Evolutionary conservation across 257 asterid genomes (phyloP).

Genomic region (Rehmannia glutinosa): DNA sequence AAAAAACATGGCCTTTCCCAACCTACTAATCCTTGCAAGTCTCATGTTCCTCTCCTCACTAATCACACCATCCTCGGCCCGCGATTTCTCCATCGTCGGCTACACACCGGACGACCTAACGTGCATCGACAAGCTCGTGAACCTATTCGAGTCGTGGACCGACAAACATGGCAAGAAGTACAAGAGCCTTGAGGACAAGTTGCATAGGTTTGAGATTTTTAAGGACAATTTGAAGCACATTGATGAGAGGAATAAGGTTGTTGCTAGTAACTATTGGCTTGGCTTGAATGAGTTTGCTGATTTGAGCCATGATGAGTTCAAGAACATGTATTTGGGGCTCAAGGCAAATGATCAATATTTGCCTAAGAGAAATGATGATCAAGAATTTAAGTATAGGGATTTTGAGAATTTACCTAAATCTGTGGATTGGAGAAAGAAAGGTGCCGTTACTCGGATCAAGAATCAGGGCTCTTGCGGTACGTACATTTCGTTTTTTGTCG

Average conservation of each 20-base stretch:
- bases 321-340: conserved; percentile 45
- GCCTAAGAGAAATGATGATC: conserved; percentile 16
- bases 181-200: conserved; percentile 51
- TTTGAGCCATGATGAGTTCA: conserved; percentile 69
- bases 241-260: conserved; percentile 49
- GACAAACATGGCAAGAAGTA: conserved; percentile 50
- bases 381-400: conserved; percentile 41
- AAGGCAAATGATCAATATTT: conserved; percentile 27
- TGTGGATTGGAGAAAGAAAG: conserved; percentile 71
- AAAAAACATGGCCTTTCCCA: conserved; percentile 32
- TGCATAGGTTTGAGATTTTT: conserved; percentile 55
- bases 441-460: conserved; percentile 58
- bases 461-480: conserved; percentile 72
- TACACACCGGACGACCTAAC: conserved; percentile 49
- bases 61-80: conserved; percentile 15
- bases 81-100: conserved; percentile 54
- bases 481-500: neutral
- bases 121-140: conserved; percentile 42
- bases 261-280: conserved; percentile 42
- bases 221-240: conserved; percentile 61
- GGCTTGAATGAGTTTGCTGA: conserved; percentile 64
- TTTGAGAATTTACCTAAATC: conserved; percentile 41
- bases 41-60: conserved; percentile 19
- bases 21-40: conserved; percentile 28
- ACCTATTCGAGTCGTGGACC: conserved; percentile 54